These are phyloP conservation scores for Elsinoe necatrix DNA, from an alignment of 2,329 filamentous ascomycete species.

Conservation along the genomic window DNA sequence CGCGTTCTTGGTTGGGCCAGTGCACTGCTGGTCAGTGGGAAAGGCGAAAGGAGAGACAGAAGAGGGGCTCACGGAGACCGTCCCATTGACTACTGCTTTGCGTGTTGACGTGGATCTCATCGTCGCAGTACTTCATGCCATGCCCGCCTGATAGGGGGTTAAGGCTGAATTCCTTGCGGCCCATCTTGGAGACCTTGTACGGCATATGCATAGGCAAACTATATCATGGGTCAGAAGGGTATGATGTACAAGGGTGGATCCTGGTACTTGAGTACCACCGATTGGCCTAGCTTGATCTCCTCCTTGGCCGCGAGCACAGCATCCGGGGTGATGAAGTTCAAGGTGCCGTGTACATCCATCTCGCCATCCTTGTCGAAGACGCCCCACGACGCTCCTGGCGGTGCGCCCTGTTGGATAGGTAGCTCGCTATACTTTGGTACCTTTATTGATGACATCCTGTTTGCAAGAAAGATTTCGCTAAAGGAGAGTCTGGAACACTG, in stretches of 20 bases:
- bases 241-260: not conserved
- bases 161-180: slow-evolving; percentile 22
- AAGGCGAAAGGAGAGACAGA: slow-evolving; percentile 47
- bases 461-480: not conserved
- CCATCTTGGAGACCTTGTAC: slow-evolving; percentile 35
- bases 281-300: slow-evolving; percentile 41
- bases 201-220: slow-evolving; percentile 36
- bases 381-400: slow-evolving; percentile 35
- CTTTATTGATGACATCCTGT: not conserved
- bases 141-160: slow-evolving; percentile 18
- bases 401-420: not conserved
- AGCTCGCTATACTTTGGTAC: slow-evolving; percentile 8
- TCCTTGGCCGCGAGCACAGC: slow-evolving; percentile 36
- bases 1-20: slow-evolving; percentile 39
- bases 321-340: slow-evolving; percentile 46
- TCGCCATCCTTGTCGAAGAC: slow-evolving; percentile 44
- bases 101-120: slow-evolving; percentile 29
- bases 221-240: not conserved
- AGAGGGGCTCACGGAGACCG: slow-evolving; percentile 38
- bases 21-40: slow-evolving; percentile 46
- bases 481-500: too few species aligned
- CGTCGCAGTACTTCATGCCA: slow-evolving; percentile 38
- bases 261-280: slow-evolving; percentile 8
- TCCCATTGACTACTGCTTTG: slow-evolving; percentile 42
- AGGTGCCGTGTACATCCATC: slow-evolving; percentile 44